Conservation (phyloP, 768 basidiomycete species). For the Lactarius indigo region DNA sequence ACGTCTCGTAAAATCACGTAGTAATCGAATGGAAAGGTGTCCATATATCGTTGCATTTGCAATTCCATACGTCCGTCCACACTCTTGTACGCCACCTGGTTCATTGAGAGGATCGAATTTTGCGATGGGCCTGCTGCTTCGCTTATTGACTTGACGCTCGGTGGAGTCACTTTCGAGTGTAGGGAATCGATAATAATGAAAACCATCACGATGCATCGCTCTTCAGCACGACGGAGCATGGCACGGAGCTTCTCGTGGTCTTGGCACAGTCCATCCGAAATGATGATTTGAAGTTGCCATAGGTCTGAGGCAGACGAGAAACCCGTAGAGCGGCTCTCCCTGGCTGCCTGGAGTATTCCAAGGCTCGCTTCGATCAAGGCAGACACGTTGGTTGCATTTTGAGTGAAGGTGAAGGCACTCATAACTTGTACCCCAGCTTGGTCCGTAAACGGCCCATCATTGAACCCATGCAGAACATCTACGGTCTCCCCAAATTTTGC, state of each 20-base stretch:
- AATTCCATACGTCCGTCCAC: slow-evolving; percentile 82
- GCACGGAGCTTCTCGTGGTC: slow-evolving; percentile 84
- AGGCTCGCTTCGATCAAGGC: slow-evolving; percentile 78
- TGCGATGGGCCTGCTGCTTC: slow-evolving; percentile 33
- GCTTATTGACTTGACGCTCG: neutral
- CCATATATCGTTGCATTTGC: slow-evolving; percentile 83
- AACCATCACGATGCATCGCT: slow-evolving; percentile 90
- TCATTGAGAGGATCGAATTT: slow-evolving; percentile 89
- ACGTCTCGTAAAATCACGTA: slow-evolving; percentile 91
- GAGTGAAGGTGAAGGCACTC: slow-evolving; percentile 83
- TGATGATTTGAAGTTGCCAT: slow-evolving; percentile 98
- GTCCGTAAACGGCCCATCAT: slow-evolving; percentile 76
- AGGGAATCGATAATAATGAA: slow-evolving; percentile 95
- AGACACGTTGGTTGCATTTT: slow-evolving; percentile 84
- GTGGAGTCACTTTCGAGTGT: slow-evolving; percentile 41
- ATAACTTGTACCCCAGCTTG: slow-evolving; percentile 78
- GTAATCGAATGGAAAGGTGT: slow-evolving; percentile 97
- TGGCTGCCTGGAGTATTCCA: slow-evolving; percentile 66
- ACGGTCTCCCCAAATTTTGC: slow-evolving; percentile 87
- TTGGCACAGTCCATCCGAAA: slow-evolving; percentile 98
- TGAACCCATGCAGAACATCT: slow-evolving; percentile 86
- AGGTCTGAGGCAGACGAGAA: slow-evolving; percentile 73
- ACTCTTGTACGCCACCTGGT: slow-evolving; percentile 82
- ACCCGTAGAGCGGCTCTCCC: slow-evolving; percentile 58
- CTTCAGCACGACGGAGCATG: slow-evolving; percentile 78